Base-by-base conservation (phyloP, 176 grass and related monocot species). In the Poa annua region DNA sequence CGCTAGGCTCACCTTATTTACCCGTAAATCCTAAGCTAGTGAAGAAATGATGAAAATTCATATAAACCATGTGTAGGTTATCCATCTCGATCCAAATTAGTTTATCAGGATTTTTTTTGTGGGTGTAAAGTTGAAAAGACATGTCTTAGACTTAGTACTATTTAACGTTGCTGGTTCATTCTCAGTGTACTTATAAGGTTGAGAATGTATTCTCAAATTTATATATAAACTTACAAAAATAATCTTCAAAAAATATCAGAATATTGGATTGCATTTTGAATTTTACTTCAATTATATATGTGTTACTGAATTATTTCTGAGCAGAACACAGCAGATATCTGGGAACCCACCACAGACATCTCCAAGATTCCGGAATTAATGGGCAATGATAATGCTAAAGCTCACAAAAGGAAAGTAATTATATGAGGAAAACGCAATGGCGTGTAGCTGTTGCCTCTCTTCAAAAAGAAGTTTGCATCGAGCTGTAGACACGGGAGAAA, bases 391-490 rank as follows among this genome's bases (percentile, higher is more conserved):
- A 20, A 25, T 9, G 8, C 24, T 4, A 24, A 22, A 24, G 44
- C n/a, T 2, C 12, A 25, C 13, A 72, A 73, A 49, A 16, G 44
- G 44, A 48, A 49, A 44, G 21, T 16, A 14, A 72, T 72, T 72
- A 10, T 72, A 10, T 32, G 34, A 26, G 5, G 11, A 24, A 24
- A 54, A 25, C 12, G 49, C 4, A 67, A n/a, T 39, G 75, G 75
- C 75, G 16, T 11, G 24, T n/a, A 41, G 49, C 14, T 69, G 25
- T 45, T 51, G 44, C 25, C 71, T 33, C 15, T 74, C 71, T 20
- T 20, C 41, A 73, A 74, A 74, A 74, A 74, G 45, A 74, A 74
- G 71, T 74, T 51, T 54, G 55, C 75, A 19, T 42, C 5, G 75
- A 55, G 49, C 8, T 81, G 25, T 81, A 26, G 14, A 70, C 48